Conservation (phyloP, 768 basidiomycete genomes). For the Tulasnella sp. region DNA sequence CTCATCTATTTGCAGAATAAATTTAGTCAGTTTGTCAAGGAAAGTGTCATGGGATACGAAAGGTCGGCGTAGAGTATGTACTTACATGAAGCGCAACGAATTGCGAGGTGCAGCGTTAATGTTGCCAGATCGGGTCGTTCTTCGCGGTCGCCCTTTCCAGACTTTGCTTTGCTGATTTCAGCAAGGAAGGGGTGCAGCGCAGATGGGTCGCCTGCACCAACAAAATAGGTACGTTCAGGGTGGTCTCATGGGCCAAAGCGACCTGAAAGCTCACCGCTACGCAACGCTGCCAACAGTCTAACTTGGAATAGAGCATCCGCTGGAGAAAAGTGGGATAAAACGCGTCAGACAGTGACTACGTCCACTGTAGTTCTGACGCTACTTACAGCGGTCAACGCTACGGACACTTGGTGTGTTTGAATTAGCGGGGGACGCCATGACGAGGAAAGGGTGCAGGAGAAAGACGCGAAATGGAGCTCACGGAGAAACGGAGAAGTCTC, state of each 20-base stretch:
- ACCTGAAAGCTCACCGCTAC: conserved; percentile 54
- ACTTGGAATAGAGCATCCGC: conserved; percentile 63
- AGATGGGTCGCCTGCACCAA: conserved; percentile 65
- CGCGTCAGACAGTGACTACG: not conserved
- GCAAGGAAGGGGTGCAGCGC: conserved; percentile 80
- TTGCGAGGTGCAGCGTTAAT: conserved; percentile 77
- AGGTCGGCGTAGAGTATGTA: not conserved
- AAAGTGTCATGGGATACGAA: not conserved
- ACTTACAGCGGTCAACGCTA: conserved; percentile 16
- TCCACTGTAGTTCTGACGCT: not conserved
- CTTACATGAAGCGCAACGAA: conserved; percentile 77
- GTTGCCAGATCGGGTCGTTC: conserved; percentile 64
- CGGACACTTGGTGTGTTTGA: conserved; percentile 17
- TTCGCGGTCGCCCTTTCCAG: conserved; percentile 54
- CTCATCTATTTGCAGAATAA: conserved; percentile 50
- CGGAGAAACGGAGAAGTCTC: conserved; percentile 3
- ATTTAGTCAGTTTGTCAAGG: not conserved
- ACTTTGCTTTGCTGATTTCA: conserved; percentile 62
- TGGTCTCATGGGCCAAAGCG: not conserved
- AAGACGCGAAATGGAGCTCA: conserved; percentile 14
- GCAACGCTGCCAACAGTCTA: conserved; percentile 63
- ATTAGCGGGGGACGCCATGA: conserved; percentile 8
- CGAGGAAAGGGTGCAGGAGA: conserved; percentile 5
- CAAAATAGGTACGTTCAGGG: not conserved
- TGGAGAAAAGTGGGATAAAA: not conserved